Base-by-base conservation (phyloP, 352 stramenopile species). In the Pythium coloratum region DNA sequence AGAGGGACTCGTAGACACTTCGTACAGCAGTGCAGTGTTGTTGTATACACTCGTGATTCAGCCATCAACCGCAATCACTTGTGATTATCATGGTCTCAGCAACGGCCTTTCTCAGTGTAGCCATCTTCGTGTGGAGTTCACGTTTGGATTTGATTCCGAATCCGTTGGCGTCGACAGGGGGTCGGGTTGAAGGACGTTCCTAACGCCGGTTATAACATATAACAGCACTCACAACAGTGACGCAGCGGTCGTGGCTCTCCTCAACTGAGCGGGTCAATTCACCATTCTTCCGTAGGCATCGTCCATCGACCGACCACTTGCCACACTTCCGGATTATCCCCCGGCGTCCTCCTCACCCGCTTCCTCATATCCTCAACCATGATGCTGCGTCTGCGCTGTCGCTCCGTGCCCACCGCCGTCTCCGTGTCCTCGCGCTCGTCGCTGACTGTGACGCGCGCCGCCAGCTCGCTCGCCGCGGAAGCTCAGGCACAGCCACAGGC, bases 181-280 rank as follows among this genome's bases (percentile, higher is more conserved):
- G 44, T 67, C 20, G 62, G 62, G 62, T 67, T 67, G 51, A 62
- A 66, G 62, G 5, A 56, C 28, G 62, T 62, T 67, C 62, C 8
- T 67, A 67, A 67, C 62, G 7, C n/a, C 54, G 24, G 38, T 62
- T 55, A 30, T 28, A 62, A 14, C 50, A 44, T n/a, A 34, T 50
- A 50, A 16, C 10, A 47, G 53, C 1, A 0, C 18, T 42, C 6
- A 18, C 2, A 54, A n/a, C 2, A 55, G 51, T 69, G 55, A 69
- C 55, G 54, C 33, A 5, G 44, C 26, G 33, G 62, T 58, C 62
- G 62, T 64, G 55, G 53, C 34, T 50, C 18, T 49, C 40, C 3
- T 24, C 40, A 49, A 49, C 40, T 49, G 40, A 49, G 16, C 10
- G 24, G 13, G 42, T 47, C 24, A 46, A 36, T 7, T 4, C 33